Conservation (phyloP, 208 protist species). For the Leishmania lainsoni region DNA sequence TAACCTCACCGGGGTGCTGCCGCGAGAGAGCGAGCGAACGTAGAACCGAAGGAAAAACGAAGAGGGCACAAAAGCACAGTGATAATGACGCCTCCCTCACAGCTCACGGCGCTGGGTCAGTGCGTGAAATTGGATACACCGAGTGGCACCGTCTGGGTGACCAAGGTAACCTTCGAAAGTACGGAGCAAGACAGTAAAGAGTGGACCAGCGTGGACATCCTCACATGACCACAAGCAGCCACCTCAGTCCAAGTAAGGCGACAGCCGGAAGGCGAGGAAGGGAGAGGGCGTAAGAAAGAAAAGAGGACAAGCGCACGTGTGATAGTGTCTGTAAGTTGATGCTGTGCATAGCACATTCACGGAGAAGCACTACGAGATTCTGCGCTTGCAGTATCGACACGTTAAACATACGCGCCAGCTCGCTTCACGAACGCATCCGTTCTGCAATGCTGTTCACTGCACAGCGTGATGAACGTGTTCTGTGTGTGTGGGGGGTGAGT, state of each 20-base stretch:
- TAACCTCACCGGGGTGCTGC: not conserved
- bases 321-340: not conserved
- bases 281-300: not conserved
- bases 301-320: not conserved
- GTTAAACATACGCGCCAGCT: no score
- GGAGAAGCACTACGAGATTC: not conserved
- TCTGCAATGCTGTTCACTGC: not conserved
- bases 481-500: not conserved
- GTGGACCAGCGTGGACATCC: not conserved
- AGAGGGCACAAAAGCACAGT: not conserved
- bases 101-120: not conserved
- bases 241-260: not conserved
- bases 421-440: not conserved
- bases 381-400: not conserved
- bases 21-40: not conserved
- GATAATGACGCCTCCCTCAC: not conserved
- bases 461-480: not conserved
- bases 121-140: not conserved
- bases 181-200: not conserved
- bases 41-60: not conserved
- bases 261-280: not conserved
- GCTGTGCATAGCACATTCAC: not conserved
- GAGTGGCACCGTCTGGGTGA: not conserved
- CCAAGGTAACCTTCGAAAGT: not conserved
- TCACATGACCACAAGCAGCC: not conserved